Evolutionary conservation across 768 basidiomycete species (phyloP), one percentile per base, ranked within the genome.

Genomic region (Crepidotus variabilis): DNA sequence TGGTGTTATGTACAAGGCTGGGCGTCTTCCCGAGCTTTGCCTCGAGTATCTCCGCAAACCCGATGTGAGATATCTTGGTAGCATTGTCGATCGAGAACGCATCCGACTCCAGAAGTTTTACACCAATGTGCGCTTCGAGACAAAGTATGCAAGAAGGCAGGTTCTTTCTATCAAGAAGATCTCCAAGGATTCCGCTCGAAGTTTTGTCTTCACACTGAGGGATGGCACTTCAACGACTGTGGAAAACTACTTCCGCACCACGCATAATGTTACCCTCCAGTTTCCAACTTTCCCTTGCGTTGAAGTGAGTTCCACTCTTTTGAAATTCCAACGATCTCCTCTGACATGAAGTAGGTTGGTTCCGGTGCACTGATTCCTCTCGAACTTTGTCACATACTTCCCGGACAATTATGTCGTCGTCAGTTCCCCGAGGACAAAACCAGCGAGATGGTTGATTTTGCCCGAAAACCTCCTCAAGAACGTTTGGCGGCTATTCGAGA

Each of bases 351-450:
- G 34, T 47, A 91, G 90, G 79, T 87, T 22, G 83, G 82, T 4
- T 71, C 72, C 20, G 87, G 87, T 0, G 88, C 88, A 0, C 61
- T 84, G 23, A 73, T 89, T 6, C 90, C 90, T 0, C 64, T 92
- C 2, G 90, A 92, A 60, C 66, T 86, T 0, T 91, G 90, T 65
- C 65, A 65, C 0, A 84, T 92, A 5, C 74, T 79, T 0, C 64
- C 75, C 0, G 91, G 91, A 0, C 88, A 92, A 60, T 82, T 90
- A 48, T 84, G 88, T 77, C 77, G 83, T 43, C 88, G 86, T 60
- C 84, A 88, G 50, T 73, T 92, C 0, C 87, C 88, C 0, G 73
- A 83, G 0, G 86, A 89, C 46, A 84, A 84, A 63, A 89, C 85
- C 0, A 81, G 76, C 48, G 78, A 82, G 2, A 81, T 92, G 24